phyloP scores from a whole-genome alignment of 768 basidiomycete genomes.

The Hygrophoropsis aurantiaca region DNA sequence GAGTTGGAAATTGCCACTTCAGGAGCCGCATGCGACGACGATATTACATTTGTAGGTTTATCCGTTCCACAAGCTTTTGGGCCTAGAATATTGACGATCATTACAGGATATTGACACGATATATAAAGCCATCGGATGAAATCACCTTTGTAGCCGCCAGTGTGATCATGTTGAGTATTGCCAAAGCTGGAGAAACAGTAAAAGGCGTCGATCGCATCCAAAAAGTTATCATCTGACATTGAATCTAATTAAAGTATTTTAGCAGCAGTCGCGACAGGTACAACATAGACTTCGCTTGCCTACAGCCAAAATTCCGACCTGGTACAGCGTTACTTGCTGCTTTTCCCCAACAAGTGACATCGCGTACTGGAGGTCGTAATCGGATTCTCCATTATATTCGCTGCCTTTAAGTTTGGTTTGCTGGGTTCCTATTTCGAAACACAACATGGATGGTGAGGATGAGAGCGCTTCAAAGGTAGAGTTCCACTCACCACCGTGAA shows the following conservation, averaged over 20 bases:
- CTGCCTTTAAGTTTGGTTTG: constrained; percentile 45
- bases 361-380: constrained; percentile 65
- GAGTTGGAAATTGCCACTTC: constrained; percentile 35
- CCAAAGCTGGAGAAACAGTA: constrained; percentile 48
- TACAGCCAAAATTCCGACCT: constrained; percentile 34
- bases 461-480: too few relatives aligned
- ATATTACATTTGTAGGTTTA: constrained; percentile 40
- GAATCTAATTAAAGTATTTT: background rate
- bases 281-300: too few relatives aligned
- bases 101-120: too few relatives aligned
- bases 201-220: constrained; percentile 43
- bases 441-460: too few relatives aligned
- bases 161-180: constrained; percentile 30
- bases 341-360: constrained; percentile 39
- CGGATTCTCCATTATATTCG: constrained; percentile 57
- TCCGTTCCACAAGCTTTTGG: constrained; percentile 36
- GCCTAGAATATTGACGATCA: constrained; percentile 11
- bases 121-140: too few relatives aligned
- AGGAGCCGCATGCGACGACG: constrained; percentile 37
- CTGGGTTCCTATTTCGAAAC: too few relatives aligned
- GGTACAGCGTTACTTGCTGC: constrained; percentile 27
- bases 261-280: too few relatives aligned
- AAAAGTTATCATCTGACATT: constrained; percentile 44
- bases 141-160: constrained; percentile 43
- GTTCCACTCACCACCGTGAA: constrained; percentile 35